Conservation (phyloP, 495 filamentous ascomycete species). For the Rusavskia elegans region DNA sequence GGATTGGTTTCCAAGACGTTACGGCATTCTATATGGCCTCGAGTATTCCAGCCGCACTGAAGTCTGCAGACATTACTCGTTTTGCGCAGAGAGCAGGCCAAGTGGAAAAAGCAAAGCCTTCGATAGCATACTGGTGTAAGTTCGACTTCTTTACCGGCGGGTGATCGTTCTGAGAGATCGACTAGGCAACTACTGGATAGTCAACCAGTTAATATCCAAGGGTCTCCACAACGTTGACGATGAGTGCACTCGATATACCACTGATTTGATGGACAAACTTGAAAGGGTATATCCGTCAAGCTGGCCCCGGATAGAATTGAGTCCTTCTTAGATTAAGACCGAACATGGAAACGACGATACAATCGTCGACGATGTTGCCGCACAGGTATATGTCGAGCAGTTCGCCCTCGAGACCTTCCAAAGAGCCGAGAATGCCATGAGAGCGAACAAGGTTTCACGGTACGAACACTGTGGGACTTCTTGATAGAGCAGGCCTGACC, state of each 20-base stretch:
- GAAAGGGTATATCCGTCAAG: conserved; percentile 43
- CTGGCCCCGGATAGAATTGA: not conserved
- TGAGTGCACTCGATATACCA: conserved; percentile 64
- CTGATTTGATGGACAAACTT: conserved; percentile 75
- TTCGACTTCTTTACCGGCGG: conserved; percentile 1
- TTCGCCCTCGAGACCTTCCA: conserved; percentile 81
- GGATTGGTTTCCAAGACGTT: too few relatives aligned
- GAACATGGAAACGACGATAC: conserved; percentile 52
- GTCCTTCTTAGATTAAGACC: conserved; percentile 40
- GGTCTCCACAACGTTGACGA: conserved; percentile 59
- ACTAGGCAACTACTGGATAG: conserved; percentile 78
- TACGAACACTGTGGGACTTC: conserved; percentile 17
- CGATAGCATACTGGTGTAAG: conserved; percentile 90
- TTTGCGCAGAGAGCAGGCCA: conserved; percentile 73
- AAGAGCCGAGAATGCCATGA: conserved; percentile 65
- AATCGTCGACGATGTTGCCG: conserved; percentile 65
- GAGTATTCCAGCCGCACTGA: conserved; percentile 57
- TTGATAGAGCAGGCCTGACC: not conserved
- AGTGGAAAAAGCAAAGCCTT: conserved; percentile 68
- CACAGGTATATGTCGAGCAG: conserved; percentile 82
- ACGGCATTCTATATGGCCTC: conserved; percentile 41
- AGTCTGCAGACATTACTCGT: conserved; percentile 57
- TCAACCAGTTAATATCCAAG: conserved; percentile 75
- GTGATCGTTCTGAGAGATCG: not conserved
- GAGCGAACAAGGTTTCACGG: conserved; percentile 73